These are phyloP conservation scores for Dioszegia aurantiaca DNA, from an alignment of 768 basidiomycete species.

Conservation along the genomic window DNA sequence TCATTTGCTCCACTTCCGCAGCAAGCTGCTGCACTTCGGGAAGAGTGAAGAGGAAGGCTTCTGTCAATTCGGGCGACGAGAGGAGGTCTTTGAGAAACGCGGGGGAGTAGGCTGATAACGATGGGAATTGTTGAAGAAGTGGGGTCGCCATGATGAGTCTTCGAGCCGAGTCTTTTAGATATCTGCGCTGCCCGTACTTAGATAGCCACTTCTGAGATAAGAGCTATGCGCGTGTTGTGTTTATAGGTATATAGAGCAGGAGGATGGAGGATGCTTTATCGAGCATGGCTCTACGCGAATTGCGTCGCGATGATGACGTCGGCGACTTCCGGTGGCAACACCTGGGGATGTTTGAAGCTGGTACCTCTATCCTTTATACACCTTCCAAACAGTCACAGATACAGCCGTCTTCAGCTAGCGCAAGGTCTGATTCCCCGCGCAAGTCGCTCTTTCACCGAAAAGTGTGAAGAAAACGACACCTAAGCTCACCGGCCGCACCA, in stretches of 20 bases:
- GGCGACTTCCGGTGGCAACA: neutral
- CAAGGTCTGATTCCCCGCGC: too few species aligned
- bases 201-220: too few species aligned
- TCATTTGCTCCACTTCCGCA: conserved; percentile 71
- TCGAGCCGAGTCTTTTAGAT: too few species aligned
- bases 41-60: conserved; percentile 79
- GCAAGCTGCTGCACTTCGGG: conserved; percentile 71
- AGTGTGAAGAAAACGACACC: neutral
- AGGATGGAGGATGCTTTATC: too few species aligned
- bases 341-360: neutral
- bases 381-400: neutral
- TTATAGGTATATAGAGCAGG: too few species aligned
- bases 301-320: too few species aligned
- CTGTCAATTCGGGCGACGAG: conserved; percentile 75
- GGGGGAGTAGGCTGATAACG: conserved; percentile 39
- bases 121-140: conserved; percentile 47
- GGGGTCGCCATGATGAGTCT: conserved; percentile 39
- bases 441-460: too few species aligned
- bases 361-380: neutral
- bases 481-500: too few species aligned
- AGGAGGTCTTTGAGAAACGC: conserved; percentile 74
- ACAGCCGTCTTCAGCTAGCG: too few species aligned
- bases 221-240: too few species aligned
- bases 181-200: too few species aligned
- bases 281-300: too few species aligned